Conservation (phyloP, 768 basidiomycete genomes). For the Mycena rebaudengoi region DNA sequence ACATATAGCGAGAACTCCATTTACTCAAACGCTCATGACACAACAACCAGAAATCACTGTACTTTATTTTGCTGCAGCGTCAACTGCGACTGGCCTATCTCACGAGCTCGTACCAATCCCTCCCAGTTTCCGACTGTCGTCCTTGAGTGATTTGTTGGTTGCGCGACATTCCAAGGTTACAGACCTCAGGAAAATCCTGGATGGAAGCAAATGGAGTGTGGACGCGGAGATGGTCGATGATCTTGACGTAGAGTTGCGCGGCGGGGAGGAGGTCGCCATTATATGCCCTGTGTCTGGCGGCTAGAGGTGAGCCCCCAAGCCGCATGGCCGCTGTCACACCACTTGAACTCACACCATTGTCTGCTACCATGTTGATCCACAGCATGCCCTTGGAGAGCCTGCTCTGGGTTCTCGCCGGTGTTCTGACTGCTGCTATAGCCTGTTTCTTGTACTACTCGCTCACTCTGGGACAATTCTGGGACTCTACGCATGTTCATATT, state of each 20-base stretch:
- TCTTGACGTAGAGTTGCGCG: slow-evolving; percentile 58
- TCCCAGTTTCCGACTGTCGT: slow-evolving; percentile 57
- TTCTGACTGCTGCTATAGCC: neutral
- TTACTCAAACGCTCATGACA: slow-evolving; percentile 10
- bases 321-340: too few species aligned
- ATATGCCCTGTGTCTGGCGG: slow-evolving; percentile 89
- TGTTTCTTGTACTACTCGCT: neutral
- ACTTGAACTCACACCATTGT: too few species aligned
- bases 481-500: too few species aligned
- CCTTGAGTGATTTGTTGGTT: slow-evolving; percentile 59
- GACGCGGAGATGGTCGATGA: slow-evolving; percentile 82
- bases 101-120: slow-evolving; percentile 63
- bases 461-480: neutral
- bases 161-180: slow-evolving; percentile 59
- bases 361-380: too few species aligned
- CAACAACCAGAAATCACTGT: slow-evolving; percentile 46
- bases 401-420: slow-evolving; percentile 3
- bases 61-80: slow-evolving; percentile 72
- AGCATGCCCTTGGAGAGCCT: neutral
- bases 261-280: slow-evolving; percentile 82
- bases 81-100: slow-evolving; percentile 70
- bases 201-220: slow-evolving; percentile 79
- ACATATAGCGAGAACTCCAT: too few species aligned
- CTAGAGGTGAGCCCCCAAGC: slow-evolving; percentile 45
- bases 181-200: slow-evolving; percentile 60